Evolutionary conservation across 495 filamentous ascomycete genomes (phyloP).

Genomic region (Lentithecium fluviatile): DNA sequence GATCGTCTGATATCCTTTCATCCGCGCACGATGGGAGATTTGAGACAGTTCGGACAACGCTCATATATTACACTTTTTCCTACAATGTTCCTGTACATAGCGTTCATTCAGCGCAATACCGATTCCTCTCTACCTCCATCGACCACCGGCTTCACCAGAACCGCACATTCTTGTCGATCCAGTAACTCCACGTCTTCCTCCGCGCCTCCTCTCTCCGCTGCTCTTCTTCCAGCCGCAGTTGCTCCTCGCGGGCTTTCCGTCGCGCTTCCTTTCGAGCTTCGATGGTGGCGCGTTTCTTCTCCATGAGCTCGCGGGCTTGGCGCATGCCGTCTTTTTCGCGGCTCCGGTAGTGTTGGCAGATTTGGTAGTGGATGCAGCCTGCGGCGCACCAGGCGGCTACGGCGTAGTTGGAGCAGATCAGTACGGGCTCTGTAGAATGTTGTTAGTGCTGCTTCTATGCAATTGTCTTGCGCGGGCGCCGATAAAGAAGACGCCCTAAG

Average conservation of each 20-base stretch:
- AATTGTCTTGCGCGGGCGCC: too few relatives aligned
- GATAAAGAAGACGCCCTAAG: too few relatives aligned
- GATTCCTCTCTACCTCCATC: neutral
- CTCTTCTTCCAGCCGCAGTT: slow-evolving; percentile 41
- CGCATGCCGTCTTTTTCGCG: slow-evolving; percentile 77
- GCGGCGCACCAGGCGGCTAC: slow-evolving; percentile 67
- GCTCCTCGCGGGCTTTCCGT: slow-evolving; percentile 50
- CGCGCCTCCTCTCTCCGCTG: slow-evolving; percentile 35
- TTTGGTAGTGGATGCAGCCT: slow-evolving; percentile 70
- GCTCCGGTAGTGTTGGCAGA: slow-evolving; percentile 68
- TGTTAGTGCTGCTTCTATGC: neutral
- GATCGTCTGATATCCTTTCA: too few relatives aligned
- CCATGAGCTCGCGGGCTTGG: slow-evolving; percentile 75
- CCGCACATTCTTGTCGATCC: slow-evolving; percentile 28
- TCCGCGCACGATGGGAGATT: too few relatives aligned
- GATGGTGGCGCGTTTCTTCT: slow-evolving; percentile 59
- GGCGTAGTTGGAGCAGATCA: slow-evolving; percentile 75
- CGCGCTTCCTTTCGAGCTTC: slow-evolving; percentile 56
- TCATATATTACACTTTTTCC: neutral
- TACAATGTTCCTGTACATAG: slow-evolving; percentile 24
- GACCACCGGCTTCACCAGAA: slow-evolving; percentile 27
- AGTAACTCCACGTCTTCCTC: slow-evolving; percentile 27
- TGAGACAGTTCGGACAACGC: too few relatives aligned
- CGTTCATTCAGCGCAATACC: neutral
- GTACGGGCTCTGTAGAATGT: slow-evolving; percentile 45